Evolutionary conservation across 768 basidiomycete genomes (phyloP).

Genomic region (Pleurotus tuoliensis): DNA sequence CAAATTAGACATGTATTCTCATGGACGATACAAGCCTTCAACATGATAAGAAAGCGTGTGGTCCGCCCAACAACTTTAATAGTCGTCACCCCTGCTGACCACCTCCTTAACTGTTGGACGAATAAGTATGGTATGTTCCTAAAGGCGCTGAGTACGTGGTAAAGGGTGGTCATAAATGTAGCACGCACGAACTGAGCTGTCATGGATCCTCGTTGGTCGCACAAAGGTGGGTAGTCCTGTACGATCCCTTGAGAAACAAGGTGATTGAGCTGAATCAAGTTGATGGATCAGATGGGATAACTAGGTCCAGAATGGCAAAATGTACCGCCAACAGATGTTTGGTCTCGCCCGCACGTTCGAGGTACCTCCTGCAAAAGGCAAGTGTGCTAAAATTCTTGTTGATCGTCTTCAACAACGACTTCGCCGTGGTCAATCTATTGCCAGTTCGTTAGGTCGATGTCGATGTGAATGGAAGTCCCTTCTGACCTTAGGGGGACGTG

Average conservation of each 20-base stretch:
- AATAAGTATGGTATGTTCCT: constrained; percentile 85
- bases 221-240: constrained; percentile 88
- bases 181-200: constrained; percentile 85
- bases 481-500: constrained; percentile 67
- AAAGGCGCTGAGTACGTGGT: constrained; percentile 8
- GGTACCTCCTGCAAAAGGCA: constrained; percentile 93
- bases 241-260: constrained; percentile 88
- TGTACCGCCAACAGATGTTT: constrained; percentile 87
- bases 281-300: background rate
- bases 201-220: constrained; percentile 82
- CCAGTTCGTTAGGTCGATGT: background rate
- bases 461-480: constrained; percentile 16
- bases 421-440: constrained; percentile 74
- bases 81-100: constrained; percentile 82
- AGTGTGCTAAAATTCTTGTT: constrained; percentile 92
- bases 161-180: background rate
- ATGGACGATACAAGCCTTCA: background rate
- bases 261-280: constrained; percentile 66
- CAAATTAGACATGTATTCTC: too few species aligned
- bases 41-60: background rate
- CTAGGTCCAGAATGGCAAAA: background rate
- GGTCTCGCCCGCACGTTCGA: constrained; percentile 89
- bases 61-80: constrained; percentile 31
- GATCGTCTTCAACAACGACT: constrained; percentile 81
- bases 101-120: constrained; percentile 85